Evolutionary conservation across 768 basidiomycete species (phyloP).

Genomic region (Suillus lakei): DNA sequence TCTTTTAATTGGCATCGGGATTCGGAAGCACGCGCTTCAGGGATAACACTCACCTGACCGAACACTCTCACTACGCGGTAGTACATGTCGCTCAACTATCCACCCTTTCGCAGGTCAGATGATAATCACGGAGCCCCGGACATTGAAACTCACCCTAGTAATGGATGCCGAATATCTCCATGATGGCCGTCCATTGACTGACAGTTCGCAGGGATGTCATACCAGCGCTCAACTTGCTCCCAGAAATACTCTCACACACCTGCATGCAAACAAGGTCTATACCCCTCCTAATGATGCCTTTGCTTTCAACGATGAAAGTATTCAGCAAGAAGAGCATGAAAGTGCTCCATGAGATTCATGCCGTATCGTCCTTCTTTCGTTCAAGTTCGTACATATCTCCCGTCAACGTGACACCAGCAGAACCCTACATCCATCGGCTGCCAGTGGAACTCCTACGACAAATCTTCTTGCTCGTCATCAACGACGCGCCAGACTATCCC

Average conservation of each 20-base stretch:
- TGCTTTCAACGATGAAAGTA: no score
- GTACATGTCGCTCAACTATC: slow-evolving; percentile 74
- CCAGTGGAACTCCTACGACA: background rate
- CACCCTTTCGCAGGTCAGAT: background rate
- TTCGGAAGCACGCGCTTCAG: background rate
- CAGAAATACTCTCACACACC: no score
- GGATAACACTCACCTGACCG: slow-evolving; percentile 64
- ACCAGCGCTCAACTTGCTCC: no score
- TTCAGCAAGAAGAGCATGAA: background rate
- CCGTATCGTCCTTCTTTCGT: background rate
- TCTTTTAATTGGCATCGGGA: no score
- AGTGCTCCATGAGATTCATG: background rate
- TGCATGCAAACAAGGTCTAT: no score
- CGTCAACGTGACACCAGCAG: background rate
- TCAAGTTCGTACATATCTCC: background rate
- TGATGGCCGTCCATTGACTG: no score
- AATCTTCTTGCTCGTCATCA: background rate
- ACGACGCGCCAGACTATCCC: background rate
- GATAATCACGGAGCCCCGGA: slow-evolving; percentile 1
- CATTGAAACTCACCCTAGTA: slow-evolving; percentile 47
- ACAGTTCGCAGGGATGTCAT: background rate
- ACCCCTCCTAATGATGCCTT: background rate
- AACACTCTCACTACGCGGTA: slow-evolving; percentile 68
- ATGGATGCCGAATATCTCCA: slow-evolving; percentile 59
- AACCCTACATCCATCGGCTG: background rate